Conservation (phyloP, 2,329 filamentous ascomycete genomes). For the Metarhizium sp. region DNA sequence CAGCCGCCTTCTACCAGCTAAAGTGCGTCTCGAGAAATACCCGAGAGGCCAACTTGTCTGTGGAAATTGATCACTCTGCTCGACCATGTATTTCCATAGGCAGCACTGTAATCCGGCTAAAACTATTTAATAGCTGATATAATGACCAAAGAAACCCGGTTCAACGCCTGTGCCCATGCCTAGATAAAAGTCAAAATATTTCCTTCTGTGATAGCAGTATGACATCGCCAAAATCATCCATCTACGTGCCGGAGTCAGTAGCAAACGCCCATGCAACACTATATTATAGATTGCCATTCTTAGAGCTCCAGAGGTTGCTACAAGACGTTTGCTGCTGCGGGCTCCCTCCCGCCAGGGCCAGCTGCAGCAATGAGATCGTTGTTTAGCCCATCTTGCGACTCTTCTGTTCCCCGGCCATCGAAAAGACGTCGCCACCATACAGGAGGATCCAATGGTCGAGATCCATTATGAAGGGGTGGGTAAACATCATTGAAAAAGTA, state of each 20-base stretch:
- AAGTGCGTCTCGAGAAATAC: too few relatives aligned
- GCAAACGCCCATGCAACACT: neutral
- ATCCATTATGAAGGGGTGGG: slow-evolving; percentile 77
- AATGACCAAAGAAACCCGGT: too few relatives aligned
- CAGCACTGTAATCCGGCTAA: too few relatives aligned
- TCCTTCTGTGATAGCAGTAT: too few relatives aligned
- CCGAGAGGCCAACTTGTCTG: too few relatives aligned
- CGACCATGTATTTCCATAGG: too few relatives aligned
- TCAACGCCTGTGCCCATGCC: too few relatives aligned
- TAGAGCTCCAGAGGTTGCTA: neutral
- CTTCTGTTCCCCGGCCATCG: slow-evolving; percentile 43
- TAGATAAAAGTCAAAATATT: too few relatives aligned
- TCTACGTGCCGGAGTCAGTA: neutral
- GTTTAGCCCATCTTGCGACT: slow-evolving; percentile 45
- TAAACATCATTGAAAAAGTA: slow-evolving; percentile 98
- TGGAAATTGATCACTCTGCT: too few relatives aligned
- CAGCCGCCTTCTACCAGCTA: too few relatives aligned
- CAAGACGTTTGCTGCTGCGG: neutral
- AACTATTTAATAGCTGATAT: too few relatives aligned
- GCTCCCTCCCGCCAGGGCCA: slow-evolving; percentile 18
- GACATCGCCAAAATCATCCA: neutral
- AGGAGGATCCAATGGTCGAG: slow-evolving; percentile 80
- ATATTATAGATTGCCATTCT: neutral
- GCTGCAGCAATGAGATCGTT: slow-evolving; percentile 54
- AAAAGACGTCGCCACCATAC: slow-evolving; percentile 84